phyloP scores from a whole-genome alignment of 345 rosid genomes.

The Salix koriyanagi region DNA sequence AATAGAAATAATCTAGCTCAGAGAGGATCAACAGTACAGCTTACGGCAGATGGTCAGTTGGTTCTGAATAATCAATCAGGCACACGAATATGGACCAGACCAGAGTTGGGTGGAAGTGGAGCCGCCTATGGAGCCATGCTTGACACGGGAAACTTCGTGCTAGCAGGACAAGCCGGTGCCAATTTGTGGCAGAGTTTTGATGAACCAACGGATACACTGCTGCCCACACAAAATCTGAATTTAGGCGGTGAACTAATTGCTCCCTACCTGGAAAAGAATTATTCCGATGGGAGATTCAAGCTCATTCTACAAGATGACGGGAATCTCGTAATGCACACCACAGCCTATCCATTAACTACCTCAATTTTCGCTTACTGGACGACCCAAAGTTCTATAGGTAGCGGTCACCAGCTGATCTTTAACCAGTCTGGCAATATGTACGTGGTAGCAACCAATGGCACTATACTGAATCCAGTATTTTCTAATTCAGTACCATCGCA shows the following conservation, averaged over 20 bases:
- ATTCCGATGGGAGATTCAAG: background rate
- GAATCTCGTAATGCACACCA: constrained; percentile 29
- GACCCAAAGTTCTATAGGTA: background rate
- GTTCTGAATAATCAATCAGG: constrained; percentile 36
- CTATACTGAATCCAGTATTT: constrained; percentile 1
- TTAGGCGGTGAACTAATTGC: constrained; percentile 12
- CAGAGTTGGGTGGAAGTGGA: constrained; percentile 1
- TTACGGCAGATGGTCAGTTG: constrained; percentile 31
- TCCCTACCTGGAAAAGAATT: constrained; percentile 27
- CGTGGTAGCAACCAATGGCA: constrained; percentile 30
- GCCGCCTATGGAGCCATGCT: constrained; percentile 43
- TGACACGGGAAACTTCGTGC: constrained; percentile 52
- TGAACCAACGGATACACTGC: constrained; percentile 49
- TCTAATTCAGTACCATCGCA: background rate
- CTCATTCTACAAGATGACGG: constrained; percentile 31
- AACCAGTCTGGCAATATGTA: constrained; percentile 44
- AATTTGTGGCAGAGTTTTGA: constrained; percentile 46
- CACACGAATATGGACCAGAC: constrained; percentile 22
- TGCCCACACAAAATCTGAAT: constrained; percentile 42
- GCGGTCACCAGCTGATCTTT: constrained; percentile 31
- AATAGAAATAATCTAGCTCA: constrained; percentile 24
- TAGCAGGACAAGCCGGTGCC: constrained; percentile 5
- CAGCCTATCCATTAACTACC: constrained; percentile 5
- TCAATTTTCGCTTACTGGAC: constrained; percentile 30
- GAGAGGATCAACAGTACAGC: constrained; percentile 25